These are phyloP conservation scores for Ophiostoma himal-ulmi DNA, from an alignment of 2,329 filamentous ascomycete genomes.

Conservation along the genomic window DNA sequence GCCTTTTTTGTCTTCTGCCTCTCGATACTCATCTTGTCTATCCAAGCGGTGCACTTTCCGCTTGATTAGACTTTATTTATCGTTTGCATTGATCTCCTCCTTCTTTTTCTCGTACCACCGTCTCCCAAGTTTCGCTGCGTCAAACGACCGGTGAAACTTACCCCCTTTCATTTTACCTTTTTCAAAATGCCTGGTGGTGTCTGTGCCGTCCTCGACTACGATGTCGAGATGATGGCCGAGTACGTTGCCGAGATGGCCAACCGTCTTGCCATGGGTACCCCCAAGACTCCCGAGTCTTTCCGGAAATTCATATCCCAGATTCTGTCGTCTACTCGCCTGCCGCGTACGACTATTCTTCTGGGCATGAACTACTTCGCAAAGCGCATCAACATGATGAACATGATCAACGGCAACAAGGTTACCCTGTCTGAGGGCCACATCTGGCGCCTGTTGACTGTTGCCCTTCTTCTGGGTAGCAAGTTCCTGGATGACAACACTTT, in stretches of 20 bases:
- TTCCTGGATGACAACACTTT: constrained; percentile 97
- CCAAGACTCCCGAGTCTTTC: constrained; percentile 52
- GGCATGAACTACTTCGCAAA: constrained; percentile 85
- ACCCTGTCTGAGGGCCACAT: constrained; percentile 63
- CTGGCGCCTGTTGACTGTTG: constrained; percentile 81
- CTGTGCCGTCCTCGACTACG: constrained; percentile 90
- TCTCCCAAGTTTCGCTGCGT: constrained; percentile 17
- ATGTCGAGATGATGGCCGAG: constrained; percentile 92
- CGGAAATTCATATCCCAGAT: constrained; percentile 91
- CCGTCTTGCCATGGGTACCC: constrained; percentile 55
- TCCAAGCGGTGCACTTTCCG: background rate
- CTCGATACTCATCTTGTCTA: background rate
- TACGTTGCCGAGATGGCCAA: constrained; percentile 87
- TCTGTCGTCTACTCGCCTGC: constrained; percentile 80
- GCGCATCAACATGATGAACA: constrained; percentile 69
- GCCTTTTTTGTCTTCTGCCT: background rate
- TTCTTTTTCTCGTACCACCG: background rate
- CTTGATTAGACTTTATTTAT: background rate
- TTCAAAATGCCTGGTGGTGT: constrained; percentile 70
- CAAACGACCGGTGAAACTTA: constrained; percentile 26
- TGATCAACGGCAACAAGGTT: constrained; percentile 43
- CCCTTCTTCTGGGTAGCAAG: constrained; percentile 84
- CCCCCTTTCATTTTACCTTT: constrained; percentile 25
- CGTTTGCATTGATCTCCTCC: background rate
- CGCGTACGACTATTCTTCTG: constrained; percentile 83